These are phyloP conservation scores for Aspergillus tamarii DNA, from an alignment of 2,329 filamentous ascomycete genomes.

Conservation along the genomic window DNA sequence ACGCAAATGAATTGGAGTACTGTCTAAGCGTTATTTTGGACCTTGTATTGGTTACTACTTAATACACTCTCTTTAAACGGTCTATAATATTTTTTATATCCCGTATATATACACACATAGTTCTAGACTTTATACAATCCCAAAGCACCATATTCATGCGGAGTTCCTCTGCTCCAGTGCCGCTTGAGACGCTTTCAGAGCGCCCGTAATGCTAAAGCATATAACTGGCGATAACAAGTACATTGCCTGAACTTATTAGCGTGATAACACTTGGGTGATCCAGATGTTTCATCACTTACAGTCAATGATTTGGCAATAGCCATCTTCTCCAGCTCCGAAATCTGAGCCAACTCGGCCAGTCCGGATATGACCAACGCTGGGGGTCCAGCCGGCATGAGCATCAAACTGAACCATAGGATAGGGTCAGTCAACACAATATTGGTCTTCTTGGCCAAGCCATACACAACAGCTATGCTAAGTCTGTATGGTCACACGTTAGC, in stretches of 20 bases:
- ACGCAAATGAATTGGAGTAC: constrained; percentile 9
- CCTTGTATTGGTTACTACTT: constrained; percentile 15
- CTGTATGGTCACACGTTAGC: constrained; percentile 18
- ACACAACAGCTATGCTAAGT: constrained; percentile 59
- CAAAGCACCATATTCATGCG: neutral
- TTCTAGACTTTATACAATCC: neutral
- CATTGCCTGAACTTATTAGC: constrained; percentile 28
- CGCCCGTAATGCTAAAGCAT: constrained; percentile 36
- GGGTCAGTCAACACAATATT: constrained; percentile 59
- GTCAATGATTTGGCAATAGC: constrained; percentile 57
- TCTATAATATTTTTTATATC: too few relatives aligned
- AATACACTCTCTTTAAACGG: neutral
- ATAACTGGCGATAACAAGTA: constrained; percentile 37
- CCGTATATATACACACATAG: neutral
- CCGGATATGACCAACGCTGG: constrained; percentile 58
- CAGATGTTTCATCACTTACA: constrained; percentile 31
- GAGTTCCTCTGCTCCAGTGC: constrained; percentile 15
- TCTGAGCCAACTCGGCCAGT: constrained; percentile 52
- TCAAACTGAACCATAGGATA: constrained; percentile 68
- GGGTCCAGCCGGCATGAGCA: constrained; percentile 62
- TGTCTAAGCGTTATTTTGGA: constrained; percentile 15
- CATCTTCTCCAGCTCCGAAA: constrained; percentile 54
- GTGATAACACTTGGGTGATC: neutral
- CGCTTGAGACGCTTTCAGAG: constrained; percentile 35
- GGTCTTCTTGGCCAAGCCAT: constrained; percentile 57